phyloP scores from a whole-genome alignment of 2,329 filamentous ascomycete genomes.

The Sordariomycetes sp. region DNA sequence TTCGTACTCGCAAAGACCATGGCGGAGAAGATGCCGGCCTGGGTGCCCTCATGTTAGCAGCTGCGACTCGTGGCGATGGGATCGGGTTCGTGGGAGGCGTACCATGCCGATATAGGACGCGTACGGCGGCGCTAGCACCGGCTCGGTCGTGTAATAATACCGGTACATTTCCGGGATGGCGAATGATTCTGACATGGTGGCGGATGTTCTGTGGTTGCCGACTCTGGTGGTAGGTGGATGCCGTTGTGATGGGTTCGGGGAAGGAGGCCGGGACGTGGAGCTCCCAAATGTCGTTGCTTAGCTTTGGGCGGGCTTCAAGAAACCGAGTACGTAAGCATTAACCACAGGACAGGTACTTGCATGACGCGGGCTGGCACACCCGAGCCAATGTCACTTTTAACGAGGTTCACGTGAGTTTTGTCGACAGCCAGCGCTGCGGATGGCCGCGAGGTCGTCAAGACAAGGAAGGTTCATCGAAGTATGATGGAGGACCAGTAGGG shows the following conservation, averaged over 20 bases:
- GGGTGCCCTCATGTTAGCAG: slow-evolving; percentile 10
- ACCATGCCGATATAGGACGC: slow-evolving; percentile 86
- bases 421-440: background rate
- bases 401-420: background rate
- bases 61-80: background rate
- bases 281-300: background rate
- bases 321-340: slow-evolving; percentile 1
- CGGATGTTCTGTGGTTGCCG: background rate
- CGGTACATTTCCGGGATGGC: background rate
- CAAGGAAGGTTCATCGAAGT: background rate
- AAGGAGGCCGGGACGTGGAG: background rate
- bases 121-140: slow-evolving; percentile 61
- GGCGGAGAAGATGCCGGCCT: slow-evolving; percentile 68
- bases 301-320: background rate
- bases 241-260: background rate
- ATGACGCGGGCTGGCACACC: background rate
- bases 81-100: slow-evolving; percentile 19
- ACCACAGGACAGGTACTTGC: background rate
- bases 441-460: background rate
- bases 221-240: background rate
- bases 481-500: background rate
- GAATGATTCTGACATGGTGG: slow-evolving; percentile 34
- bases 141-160: slow-evolving; percentile 32
- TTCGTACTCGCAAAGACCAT: slow-evolving; percentile 74
- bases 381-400: background rate